A percentile compares a stretch with the other conserved stretches of the same genome.
phyloP scores from a whole-genome alignment of 2,329 filamentous ascomycete species.

The Trichoderma arundinaceum region DNA sequence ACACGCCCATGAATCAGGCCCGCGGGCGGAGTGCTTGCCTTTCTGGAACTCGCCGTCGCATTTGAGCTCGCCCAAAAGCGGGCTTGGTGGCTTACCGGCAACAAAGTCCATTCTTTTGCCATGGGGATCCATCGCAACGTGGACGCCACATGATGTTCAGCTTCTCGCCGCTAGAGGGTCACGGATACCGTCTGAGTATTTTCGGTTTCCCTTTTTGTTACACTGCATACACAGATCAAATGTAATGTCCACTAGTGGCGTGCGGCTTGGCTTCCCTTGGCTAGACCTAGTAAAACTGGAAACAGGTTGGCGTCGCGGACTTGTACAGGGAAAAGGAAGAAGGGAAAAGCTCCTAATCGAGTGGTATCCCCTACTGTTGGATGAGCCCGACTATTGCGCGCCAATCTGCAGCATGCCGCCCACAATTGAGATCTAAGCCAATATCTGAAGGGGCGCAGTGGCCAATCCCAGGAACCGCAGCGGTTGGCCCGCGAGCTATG shows the following conservation, averaged over 20 bases:
- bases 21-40: neutral
- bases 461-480: conserved; percentile 14
- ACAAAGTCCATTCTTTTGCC: conserved; percentile 11
- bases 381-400: conserved; percentile 28
- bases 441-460: conserved; percentile 5
- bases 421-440: conserved; percentile 20
- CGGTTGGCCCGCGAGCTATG: neutral
- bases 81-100: conserved; percentile 14
- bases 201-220: neutral
- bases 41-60: neutral
- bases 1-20: neutral
- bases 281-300: neutral
- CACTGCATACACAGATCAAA: neutral
- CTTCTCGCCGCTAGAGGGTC: conserved; percentile 7
- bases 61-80: neutral
- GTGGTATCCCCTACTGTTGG: conserved; percentile 14
- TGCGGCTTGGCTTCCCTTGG: neutral
- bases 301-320: neutral
- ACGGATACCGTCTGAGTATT: neutral
- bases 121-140: conserved; percentile 21
- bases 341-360: neutral
- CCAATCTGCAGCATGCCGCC: conserved; percentile 28
- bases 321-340: neutral
- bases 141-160: conserved; percentile 27
- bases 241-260: conserved; percentile 12